These are phyloP conservation scores for Kentomonas sorsogonicus DNA, from an alignment of 208 protist species.

Conservation along the genomic window DNA sequence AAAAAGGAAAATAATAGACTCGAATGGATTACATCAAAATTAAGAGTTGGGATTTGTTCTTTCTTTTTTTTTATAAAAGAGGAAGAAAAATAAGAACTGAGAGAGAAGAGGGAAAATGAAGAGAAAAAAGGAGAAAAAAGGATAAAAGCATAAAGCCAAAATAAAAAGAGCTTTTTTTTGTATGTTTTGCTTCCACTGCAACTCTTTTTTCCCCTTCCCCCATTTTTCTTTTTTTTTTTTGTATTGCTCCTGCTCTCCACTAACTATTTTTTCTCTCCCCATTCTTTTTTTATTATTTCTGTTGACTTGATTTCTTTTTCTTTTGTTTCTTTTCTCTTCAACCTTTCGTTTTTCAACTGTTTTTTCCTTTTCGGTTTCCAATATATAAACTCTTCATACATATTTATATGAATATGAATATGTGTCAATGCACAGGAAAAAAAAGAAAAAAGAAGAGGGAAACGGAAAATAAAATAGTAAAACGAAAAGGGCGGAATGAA, in stretches of 20 bases:
- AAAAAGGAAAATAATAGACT: too few relatives aligned
- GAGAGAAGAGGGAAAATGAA: neutral
- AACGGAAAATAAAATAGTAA: constrained; percentile 6
- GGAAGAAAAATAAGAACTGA: constrained; percentile 1
- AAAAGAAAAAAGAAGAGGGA: constrained; percentile 10
- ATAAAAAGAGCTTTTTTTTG: constrained; percentile 3
- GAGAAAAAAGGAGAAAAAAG: constrained; percentile 8
- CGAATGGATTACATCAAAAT: too few relatives aligned
- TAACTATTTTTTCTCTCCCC: neutral
- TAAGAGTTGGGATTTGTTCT: neutral
- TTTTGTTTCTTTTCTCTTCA: neutral
- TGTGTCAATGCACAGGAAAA: constrained; percentile 13
- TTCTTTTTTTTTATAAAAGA: too few relatives aligned
- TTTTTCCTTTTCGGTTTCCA: constrained; percentile 4
- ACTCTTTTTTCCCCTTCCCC: neutral
- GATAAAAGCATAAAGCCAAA: neutral
- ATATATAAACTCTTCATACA: neutral
- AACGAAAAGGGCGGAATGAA: constrained; percentile 15
- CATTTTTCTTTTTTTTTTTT: neutral
- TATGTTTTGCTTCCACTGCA: neutral
- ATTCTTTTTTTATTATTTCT: neutral
- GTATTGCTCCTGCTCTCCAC: neutral
- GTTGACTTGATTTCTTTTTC: neutral
- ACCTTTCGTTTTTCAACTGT: constrained; percentile 9
- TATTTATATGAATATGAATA: neutral